These are phyloP conservation scores for Lentinula aciculospora DNA, from an alignment of 768 basidiomycete genomes.

Conservation along the genomic window DNA sequence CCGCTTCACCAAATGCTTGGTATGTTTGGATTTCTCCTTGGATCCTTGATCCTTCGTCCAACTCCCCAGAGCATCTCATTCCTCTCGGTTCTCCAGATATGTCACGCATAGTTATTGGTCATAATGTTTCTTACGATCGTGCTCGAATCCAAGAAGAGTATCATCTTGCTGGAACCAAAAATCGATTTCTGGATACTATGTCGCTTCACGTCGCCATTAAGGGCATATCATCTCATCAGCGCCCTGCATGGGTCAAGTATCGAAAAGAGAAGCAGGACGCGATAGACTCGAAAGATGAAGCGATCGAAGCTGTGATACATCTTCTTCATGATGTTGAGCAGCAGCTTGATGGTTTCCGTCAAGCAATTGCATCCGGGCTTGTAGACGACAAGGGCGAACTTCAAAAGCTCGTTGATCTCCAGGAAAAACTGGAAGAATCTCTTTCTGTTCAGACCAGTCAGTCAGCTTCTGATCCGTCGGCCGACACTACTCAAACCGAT, in stretches of 20 bases:
- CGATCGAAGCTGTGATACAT: slow-evolving; percentile 49
- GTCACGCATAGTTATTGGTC: slow-evolving; percentile 77
- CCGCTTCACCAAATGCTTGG: slow-evolving; percentile 80
- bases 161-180: slow-evolving; percentile 53
- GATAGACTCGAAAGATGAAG: slow-evolving; percentile 53
- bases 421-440: slow-evolving; percentile 34
- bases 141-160: slow-evolving; percentile 84
- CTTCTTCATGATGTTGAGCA: slow-evolving; percentile 38
- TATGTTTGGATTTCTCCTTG: slow-evolving; percentile 97
- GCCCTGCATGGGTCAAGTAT: slow-evolving; percentile 88
- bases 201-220: slow-evolving; percentile 89
- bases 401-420: slow-evolving; percentile 31
- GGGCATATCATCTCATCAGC: slow-evolving; percentile 92
- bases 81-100: slow-evolving; percentile 54
- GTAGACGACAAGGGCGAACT: slow-evolving; percentile 43
- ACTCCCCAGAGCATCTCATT: slow-evolving; percentile 60
- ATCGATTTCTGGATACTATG: slow-evolving; percentile 91
- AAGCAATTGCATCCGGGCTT: slow-evolving; percentile 22
- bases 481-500: background rate
- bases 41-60: slow-evolving; percentile 61
- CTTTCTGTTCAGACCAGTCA: slow-evolving; percentile 18
- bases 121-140: slow-evolving; percentile 94
- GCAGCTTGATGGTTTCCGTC: slow-evolving; percentile 29
- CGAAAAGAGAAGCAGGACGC: slow-evolving; percentile 62
- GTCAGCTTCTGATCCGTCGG: background rate